phyloP scores from a whole-genome alignment of 73 alveolate species.

The Paramecium sexaurelia region DNA sequence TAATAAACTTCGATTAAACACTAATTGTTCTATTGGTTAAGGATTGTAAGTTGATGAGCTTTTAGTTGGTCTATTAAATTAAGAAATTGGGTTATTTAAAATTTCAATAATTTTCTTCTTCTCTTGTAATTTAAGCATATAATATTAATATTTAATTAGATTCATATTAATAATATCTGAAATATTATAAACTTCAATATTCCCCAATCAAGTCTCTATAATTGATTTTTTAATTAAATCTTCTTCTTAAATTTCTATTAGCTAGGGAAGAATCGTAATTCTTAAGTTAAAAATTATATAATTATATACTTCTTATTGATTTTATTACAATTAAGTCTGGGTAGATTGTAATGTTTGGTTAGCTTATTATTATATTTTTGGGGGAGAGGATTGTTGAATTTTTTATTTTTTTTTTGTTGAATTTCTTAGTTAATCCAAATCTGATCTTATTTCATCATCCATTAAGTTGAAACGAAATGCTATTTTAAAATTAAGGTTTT shows the following conservation, averaged over 20 bases:
- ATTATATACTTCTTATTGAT: not conserved
- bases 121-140: not conserved
- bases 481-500: not conserved
- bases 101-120: not conserved
- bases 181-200: not conserved
- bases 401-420: conserved; percentile 13
- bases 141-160: not conserved
- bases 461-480: conserved; percentile 26
- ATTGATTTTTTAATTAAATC: not conserved
- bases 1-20: not conserved
- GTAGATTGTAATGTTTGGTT: not conserved
- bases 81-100: not conserved
- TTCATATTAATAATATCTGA: not conserved
- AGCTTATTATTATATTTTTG: not conserved
- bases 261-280: not conserved
- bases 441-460: conserved; percentile 25
- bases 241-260: conserved; percentile 18
- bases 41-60: not conserved
- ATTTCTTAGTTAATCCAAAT: conserved; percentile 9
- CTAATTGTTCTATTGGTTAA: not conserved
- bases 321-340: not conserved
- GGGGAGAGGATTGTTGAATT: not conserved
- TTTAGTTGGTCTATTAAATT: not conserved
- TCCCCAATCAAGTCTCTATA: conserved; percentile 38
- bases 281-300: not conserved